Conservation (phyloP, 116 monocot species). For the Papilionanthe hybrid region DNA sequence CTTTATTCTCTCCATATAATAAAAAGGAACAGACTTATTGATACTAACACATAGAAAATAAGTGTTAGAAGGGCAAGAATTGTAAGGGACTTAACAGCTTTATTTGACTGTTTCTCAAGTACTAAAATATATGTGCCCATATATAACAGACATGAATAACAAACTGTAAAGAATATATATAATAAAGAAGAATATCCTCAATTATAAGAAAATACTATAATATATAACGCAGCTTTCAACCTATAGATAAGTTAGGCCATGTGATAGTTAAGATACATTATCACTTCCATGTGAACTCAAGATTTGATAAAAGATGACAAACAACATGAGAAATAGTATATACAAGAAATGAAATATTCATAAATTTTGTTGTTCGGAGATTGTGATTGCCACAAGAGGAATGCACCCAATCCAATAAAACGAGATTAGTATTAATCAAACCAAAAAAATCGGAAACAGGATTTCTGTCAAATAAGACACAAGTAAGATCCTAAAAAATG, state of each 20-base stretch:
- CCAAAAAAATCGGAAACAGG: not conserved
- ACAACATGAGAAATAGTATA: not conserved
- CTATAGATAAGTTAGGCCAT: not conserved
- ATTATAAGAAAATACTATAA: not conserved
- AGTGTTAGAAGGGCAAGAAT: not conserved
- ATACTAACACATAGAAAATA: not conserved
- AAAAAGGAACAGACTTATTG: not conserved
- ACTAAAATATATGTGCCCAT: not conserved
- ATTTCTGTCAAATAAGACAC: not conserved
- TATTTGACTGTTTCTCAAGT: not conserved
- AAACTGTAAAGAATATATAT: not conserved
- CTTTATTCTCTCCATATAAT: not conserved
- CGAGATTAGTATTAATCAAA: not conserved
- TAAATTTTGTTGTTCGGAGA: not conserved
- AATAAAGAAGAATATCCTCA: not conserved
- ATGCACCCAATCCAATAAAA: not conserved
- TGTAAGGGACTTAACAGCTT: not conserved
- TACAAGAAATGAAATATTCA: not conserved
- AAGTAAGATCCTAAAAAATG: not conserved
- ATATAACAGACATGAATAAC: not conserved
- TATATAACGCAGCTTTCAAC: not conserved
- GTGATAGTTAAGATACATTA: not conserved
- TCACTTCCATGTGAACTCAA: too few relatives aligned
- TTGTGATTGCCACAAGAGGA: not conserved
- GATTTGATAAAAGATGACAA: too few relatives aligned